Percentiles rank a stretch among this genome's conserved stretches.
phyloP scores from a whole-genome alignment of 345 rosid species.

The Eucalyptus polybractea region DNA sequence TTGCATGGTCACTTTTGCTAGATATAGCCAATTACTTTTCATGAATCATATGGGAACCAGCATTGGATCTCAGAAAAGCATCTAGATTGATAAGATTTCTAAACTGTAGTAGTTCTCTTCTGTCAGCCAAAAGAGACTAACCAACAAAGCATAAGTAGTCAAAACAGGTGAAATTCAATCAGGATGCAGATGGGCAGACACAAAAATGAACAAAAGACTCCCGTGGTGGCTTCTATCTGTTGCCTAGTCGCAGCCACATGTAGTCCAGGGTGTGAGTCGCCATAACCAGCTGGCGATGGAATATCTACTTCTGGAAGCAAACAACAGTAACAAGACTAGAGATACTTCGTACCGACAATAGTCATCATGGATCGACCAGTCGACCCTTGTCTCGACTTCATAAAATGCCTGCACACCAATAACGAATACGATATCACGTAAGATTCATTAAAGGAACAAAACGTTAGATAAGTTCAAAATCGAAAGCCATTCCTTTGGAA shows the following conservation, averaged over 20 bases:
- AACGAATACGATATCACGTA: neutral
- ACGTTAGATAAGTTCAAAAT: neutral
- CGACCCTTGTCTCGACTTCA: slow-evolving; percentile 59
- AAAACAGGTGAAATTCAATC: neutral
- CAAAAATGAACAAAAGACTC: neutral
- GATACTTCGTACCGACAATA: slow-evolving; percentile 54
- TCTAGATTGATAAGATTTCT: neutral
- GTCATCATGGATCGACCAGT: slow-evolving; percentile 54
- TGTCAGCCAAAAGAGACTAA: neutral
- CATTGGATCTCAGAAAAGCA: neutral
- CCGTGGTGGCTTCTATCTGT: neutral
- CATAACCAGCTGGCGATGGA: neutral
- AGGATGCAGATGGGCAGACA: neutral
- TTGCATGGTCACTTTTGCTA: neutral
- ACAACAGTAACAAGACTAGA: neutral
- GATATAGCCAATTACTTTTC: neutral
- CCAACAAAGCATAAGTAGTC: neutral
- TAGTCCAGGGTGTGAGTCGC: neutral
- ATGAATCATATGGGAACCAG: neutral
- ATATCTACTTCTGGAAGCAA: neutral
- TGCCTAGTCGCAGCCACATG: neutral
- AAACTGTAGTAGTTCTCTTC: neutral
- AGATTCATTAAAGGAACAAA: neutral
- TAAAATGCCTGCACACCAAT: neutral
- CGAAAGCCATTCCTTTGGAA: neutral